Base-by-base conservation (phyloP, 208 protist species). In the Acanthamoeba divionensis region DNA sequence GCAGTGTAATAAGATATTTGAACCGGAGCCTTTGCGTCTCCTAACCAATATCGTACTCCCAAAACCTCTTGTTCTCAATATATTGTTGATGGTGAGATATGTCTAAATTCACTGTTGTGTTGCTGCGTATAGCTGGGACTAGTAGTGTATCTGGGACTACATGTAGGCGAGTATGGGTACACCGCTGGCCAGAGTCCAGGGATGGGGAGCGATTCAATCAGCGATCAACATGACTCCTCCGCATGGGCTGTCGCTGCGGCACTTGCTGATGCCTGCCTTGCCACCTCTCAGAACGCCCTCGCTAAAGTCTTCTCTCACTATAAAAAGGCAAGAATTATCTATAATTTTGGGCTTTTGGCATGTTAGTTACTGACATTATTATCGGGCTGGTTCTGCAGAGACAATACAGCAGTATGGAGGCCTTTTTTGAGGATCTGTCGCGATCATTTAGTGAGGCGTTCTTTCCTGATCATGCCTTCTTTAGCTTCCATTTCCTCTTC, bases 241-340 rank as follows among this genome's bases (percentile, higher is more conserved):
- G n/a, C n/a, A n/a, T n/a, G n/a, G n/a, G n/a, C n/a, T n/a, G 63
- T 83, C 8, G 73, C 73, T 8, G 73, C 29, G 4, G 73, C 73
- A 2, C 73, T 83, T 26, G 47, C 79, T 2, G 79, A 87, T 29
- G 79, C 79, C 12, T 87, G 73, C 79, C 50, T 87, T 21, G 79
- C 55, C 10, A 69, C 79, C 15, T 87, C 57, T n/a, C 79, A 87
- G 36, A 69, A 62, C 33, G 69, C 47, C 50, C 73, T 87, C 41
- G 50, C 41, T 45, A 87, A 87, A 41, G 45, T 69, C n/a, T 87
- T 87, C 33, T 87, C 57, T 6, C 79, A 87, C 38, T 87, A 69
- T 44, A 82, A 44, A 2, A 87, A 87, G 52, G 52, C n/a, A 18
- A n/a, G n/a, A n/a, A n/a, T n/a, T n/a, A n/a, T n/a, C n/a, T n/a